Evolutionary conservation across 1,284 basidiomycete species (phyloP).

Genomic region (Ganoderma boninense): DNA sequence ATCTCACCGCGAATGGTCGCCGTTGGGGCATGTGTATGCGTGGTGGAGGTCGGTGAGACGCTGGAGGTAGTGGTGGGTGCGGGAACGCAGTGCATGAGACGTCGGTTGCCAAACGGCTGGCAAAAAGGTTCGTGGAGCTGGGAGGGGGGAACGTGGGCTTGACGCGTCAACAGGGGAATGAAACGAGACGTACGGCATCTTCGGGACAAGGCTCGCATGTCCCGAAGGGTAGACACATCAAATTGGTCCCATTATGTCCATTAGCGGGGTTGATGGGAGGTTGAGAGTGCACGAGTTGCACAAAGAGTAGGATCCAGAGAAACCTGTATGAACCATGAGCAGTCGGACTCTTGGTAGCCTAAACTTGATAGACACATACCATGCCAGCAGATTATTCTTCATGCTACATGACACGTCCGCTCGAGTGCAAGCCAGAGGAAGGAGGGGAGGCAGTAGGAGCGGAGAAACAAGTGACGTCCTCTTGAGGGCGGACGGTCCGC

Average conservation of each 20-base stretch:
- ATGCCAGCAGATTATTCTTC: conserved; percentile 14
- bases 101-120: conserved; percentile 89
- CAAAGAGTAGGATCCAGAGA: conserved; percentile 20
- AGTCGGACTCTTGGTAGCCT: too few relatives aligned
- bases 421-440: neutral
- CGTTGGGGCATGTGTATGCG: conserved; percentile 27
- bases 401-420: conserved; percentile 26
- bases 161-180: conserved; percentile 5
- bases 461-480: neutral
- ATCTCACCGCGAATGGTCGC: conserved; percentile 62
- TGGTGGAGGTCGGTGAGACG: conserved; percentile 23
- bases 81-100: conserved; percentile 82
- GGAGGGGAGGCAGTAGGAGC: neutral
- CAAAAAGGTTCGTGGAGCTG: conserved; percentile 89
- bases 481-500: neutral
- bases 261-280: conserved; percentile 11
- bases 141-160: conserved; percentile 5
- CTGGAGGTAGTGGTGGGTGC: conserved; percentile 33
- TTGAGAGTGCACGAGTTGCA: conserved; percentile 19
- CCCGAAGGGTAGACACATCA: conserved; percentile 80
- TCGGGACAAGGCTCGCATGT: conserved; percentile 85
- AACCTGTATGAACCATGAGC: conserved; percentile 13
- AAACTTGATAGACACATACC: conserved; percentile 3
- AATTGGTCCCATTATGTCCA: conserved; percentile 31
- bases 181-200: conserved; percentile 66